Conservation (phyloP, 2,329 filamentous ascomycete genomes). For the Nemania diffusa region DNA sequence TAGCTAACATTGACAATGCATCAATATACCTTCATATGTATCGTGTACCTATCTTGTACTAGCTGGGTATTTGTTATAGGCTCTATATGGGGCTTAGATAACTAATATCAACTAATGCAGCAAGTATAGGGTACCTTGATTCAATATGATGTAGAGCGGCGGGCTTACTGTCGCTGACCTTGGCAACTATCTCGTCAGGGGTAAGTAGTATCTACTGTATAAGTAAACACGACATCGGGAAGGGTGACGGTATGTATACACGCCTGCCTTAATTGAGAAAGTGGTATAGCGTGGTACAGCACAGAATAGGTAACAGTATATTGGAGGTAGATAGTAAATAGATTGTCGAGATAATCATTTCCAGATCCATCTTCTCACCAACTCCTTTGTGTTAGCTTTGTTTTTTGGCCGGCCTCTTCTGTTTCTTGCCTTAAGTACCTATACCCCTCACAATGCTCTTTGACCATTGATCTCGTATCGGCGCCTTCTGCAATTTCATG, state of each 20-base stretch:
- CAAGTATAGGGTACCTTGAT: no score
- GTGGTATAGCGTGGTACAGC: neutral
- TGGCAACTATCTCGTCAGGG: neutral
- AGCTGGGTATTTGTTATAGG: no score
- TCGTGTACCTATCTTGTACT: no score
- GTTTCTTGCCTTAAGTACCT: neutral
- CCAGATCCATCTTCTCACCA: neutral
- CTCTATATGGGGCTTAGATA: no score
- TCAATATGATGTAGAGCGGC: no score
- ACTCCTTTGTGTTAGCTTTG: neutral
- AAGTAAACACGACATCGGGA: no score
- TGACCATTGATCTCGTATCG: neutral
- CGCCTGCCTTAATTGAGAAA: neutral
- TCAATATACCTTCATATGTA: no score
- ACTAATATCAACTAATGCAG: no score
- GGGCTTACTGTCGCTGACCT: slow-evolving; percentile 4
- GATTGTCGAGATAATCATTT: neutral
- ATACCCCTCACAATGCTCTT: neutral
- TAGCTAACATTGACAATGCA: no score
- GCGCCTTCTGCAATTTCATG: neutral
- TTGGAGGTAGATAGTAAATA: no score
- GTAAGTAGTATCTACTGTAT: neutral
- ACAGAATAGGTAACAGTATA: no score
- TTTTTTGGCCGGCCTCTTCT: neutral
- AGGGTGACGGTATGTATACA: neutral